Percentiles rank a stretch among this genome's conserved stretches.
phyloP scores from a whole-genome alignment of 2,329 filamentous ascomycete species.

The Arachnopeziza araneosa region DNA sequence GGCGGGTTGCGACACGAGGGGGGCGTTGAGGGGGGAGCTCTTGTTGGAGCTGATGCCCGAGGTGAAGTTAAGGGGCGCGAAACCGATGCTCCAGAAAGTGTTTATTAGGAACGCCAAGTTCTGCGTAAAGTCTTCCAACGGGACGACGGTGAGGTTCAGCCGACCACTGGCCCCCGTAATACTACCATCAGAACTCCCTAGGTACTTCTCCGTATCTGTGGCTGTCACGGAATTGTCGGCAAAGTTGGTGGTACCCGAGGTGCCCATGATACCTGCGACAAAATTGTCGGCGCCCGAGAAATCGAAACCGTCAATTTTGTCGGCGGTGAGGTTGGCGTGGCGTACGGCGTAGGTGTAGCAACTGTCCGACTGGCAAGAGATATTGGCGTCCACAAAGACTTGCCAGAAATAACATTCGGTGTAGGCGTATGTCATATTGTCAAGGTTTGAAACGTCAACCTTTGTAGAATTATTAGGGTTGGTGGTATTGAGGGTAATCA shows the following conservation, averaged over 20 bases:
- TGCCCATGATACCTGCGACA: not conserved
- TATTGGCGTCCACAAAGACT: slow-evolving; percentile 1
- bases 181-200: not conserved
- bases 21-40: not conserved
- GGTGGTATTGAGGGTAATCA: not conserved
- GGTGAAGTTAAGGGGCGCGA: slow-evolving; percentile 1
- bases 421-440: not conserved
- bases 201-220: not conserved
- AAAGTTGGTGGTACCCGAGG: not conserved
- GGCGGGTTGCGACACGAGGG: not conserved
- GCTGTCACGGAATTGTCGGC: not conserved
- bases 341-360: not conserved
- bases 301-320: not conserved
- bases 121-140: not conserved
- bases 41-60: not conserved
- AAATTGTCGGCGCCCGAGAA: not conserved
- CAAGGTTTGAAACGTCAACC: not conserved
- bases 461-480: not conserved
- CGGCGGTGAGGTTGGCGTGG: not conserved
- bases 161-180: not conserved
- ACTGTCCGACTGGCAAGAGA: not conserved
- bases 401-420: slow-evolving; percentile 2
- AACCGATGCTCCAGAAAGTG: slow-evolving; percentile 9
- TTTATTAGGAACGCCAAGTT: slow-evolving; percentile 14
- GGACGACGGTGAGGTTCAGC: not conserved